phyloP scores from a whole-genome alignment of 176 grass and related monocot species.

The Oryza nivara region DNA sequence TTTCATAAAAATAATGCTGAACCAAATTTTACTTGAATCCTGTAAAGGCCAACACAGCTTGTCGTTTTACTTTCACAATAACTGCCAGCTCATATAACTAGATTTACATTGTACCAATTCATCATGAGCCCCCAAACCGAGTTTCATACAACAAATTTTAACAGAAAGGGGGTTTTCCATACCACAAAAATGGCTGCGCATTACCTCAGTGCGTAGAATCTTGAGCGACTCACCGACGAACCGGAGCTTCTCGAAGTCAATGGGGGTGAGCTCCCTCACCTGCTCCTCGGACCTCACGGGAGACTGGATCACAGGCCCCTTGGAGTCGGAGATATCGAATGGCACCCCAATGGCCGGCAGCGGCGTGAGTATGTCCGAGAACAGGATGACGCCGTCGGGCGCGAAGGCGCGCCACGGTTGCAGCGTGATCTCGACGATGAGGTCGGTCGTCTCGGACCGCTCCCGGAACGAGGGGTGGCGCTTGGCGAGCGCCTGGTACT shows the following conservation, averaged over 20 bases:
- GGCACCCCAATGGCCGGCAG: conserved; percentile 90
- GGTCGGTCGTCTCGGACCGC: conserved; percentile 88
- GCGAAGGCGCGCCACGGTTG: conserved; percentile 86
- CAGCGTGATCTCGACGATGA: conserved; percentile 93
- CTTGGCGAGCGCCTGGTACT: conserved; percentile 84
- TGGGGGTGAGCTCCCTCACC: conserved; percentile 63
- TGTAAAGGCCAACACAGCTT: not conserved
- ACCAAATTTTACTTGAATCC: conserved; percentile 1
- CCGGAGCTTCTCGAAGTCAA: conserved; percentile 82
- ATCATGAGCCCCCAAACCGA: not conserved
- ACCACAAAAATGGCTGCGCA: conserved; percentile 22
- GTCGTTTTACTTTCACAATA: not conserved
- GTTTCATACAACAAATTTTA: conserved; percentile 10
- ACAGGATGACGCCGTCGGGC: conserved; percentile 96
- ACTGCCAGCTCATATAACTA: not conserved
- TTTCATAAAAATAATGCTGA: conserved; percentile 13
- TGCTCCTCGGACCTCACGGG: conserved; percentile 69
- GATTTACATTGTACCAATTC: not conserved
- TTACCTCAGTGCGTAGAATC: conserved; percentile 88
- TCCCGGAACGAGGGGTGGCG: conserved; percentile 89
- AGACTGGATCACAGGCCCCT: conserved; percentile 80
- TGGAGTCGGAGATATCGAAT: conserved; percentile 90
- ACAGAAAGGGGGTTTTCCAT: conserved; percentile 1
- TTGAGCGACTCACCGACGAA: conserved; percentile 91
- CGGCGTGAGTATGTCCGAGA: conserved; percentile 97